These are phyloP conservation scores for Zychaea mexicana DNA, from an alignment of 371 early-diverging fungal genomes.

Conservation along the genomic window DNA sequence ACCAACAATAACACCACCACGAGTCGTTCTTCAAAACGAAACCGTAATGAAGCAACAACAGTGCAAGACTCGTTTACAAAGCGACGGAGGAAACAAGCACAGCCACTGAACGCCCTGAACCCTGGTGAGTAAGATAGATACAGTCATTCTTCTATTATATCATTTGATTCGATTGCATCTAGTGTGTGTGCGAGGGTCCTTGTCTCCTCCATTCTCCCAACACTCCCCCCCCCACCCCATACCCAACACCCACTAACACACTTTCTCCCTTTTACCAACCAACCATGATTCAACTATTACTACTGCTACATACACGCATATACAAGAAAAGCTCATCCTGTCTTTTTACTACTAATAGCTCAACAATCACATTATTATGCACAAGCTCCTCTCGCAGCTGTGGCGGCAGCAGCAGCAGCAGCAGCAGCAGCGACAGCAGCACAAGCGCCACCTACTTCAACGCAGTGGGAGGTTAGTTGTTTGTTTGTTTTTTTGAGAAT, in stretches of 20 bases:
- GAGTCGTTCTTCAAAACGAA: not conserved
- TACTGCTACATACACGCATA: too few species aligned
- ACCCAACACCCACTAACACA: too few species aligned
- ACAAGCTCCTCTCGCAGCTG: not conserved
- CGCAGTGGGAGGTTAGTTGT: conserved; percentile 5
- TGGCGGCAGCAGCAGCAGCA: conserved; percentile 5
- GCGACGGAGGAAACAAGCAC: conserved; percentile 15
- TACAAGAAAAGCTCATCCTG: too few species aligned
- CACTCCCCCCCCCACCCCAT: too few species aligned
- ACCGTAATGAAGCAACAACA: not conserved
- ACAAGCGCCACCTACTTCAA: not conserved
- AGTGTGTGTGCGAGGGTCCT: too few species aligned
- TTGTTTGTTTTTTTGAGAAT: not conserved
- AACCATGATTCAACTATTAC: too few species aligned
- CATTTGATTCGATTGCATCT: too few species aligned
- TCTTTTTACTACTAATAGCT: not conserved
- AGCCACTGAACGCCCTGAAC: conserved; percentile 13
- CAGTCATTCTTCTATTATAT: not conserved
- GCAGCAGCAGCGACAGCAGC: not conserved
- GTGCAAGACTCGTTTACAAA: conserved; percentile 3
- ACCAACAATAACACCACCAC: not conserved
- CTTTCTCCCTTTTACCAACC: too few species aligned
- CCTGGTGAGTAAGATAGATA: conserved; percentile 5
- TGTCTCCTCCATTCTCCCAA: too few species aligned
- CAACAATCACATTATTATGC: not conserved